Evolutionary conservation across 805 yeast species (phyloP), one percentile per base, ranked within the genome.

Genomic region (Yarrowia sp.): DNA sequence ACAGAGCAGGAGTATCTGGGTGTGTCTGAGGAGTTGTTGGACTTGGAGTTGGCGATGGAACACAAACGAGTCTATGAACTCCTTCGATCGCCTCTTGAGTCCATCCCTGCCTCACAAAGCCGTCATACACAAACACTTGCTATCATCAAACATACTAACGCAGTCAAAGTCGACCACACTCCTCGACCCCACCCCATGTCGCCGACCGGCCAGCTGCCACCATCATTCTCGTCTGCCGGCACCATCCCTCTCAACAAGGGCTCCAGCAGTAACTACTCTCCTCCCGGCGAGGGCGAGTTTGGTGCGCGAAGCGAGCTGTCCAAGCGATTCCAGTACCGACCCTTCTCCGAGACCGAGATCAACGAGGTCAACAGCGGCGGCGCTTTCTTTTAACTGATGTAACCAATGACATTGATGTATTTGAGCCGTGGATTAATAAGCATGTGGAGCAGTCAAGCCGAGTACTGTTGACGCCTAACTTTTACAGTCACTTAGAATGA

Each of bases 291-390:
- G 19, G 73, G 71, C 42, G 74, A 72, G 61, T 66, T 65, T 59
- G 65, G 63, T 61, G 81, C 91, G 29, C 79, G 94, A 66, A 76
- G 81, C 59, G 81, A 85, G 62, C 80, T 93, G 63, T 91, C 98
- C 3, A 66, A 74, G 65, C 83, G 94, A 71, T 91, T 88, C 78
- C 85, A 86, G 74, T 88, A 86, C 71, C 76, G 79, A 41, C 76
- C 78, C 0, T 79, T 89, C 24, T 85, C 83, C 41, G 88, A 83
- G 18, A 61, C 67, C 14, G 99, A 93, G 74, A 84, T 87, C 25
- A 97, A 88, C 10, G 81, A 83, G 66, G 83, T 93, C 68, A 81
- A 84, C 68, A 79, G 82, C 60, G 99, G 98, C 62, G 97, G 97
- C 67, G 97, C 96, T 24, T 24, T 35, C 24, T 47, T 47, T 31